A percentile compares a stretch with the other conserved stretches of the same genome.
These are phyloP conservation scores for Penicillium simplicissimum DNA, from an alignment of 495 filamentous ascomycete species.

Conservation along the genomic window DNA sequence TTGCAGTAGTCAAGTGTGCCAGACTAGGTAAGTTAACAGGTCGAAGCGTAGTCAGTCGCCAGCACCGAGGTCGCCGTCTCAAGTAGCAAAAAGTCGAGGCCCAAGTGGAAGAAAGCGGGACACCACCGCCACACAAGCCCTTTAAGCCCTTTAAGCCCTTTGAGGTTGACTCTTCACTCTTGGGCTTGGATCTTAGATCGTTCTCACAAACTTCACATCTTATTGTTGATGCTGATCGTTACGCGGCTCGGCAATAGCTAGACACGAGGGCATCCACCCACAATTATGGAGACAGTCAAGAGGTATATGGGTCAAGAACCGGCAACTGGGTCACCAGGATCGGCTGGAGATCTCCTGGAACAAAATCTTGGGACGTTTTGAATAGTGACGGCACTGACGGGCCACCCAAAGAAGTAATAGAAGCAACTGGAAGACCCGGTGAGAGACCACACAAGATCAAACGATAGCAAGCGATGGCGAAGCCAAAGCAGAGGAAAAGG, in stretches of 20 bases:
- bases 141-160: background rate
- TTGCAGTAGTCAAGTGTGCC: background rate
- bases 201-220: background rate
- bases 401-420: background rate
- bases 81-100: background rate
- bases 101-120: constrained; percentile 6
- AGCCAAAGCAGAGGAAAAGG: constrained; percentile 9
- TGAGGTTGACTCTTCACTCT: too few species aligned
- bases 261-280: constrained; percentile 18
- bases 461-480: constrained; percentile 6
- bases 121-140: constrained; percentile 1
- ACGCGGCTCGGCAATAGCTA: constrained; percentile 24
- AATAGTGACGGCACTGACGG: background rate
- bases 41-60: constrained; percentile 2
- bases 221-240: constrained; percentile 22
- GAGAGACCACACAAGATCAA: constrained; percentile 1
- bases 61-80: background rate
- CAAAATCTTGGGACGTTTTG: background rate
- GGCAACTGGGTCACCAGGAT: constrained; percentile 18
- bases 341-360: constrained; percentile 22
- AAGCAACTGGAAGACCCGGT: background rate
- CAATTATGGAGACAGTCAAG: constrained; percentile 1
- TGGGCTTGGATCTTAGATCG: constrained; percentile 1
- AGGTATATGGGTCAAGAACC: constrained; percentile 18
- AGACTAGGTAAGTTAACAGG: background rate